phyloP scores from a whole-genome alignment of 2,329 filamentous ascomycete species.

The Aspergillus intermedius region DNA sequence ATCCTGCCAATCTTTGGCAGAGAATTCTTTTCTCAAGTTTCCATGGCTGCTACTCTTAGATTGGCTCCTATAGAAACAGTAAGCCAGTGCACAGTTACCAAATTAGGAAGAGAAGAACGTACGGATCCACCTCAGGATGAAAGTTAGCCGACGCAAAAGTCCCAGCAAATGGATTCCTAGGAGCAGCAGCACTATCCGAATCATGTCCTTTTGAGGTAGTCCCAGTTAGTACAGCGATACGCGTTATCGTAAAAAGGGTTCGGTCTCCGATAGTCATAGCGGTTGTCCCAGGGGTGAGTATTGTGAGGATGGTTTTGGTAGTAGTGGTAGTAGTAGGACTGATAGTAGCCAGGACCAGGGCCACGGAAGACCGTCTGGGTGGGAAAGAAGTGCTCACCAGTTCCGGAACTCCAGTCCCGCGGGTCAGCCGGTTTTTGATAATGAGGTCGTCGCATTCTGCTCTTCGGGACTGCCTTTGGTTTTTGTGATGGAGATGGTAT shows the following conservation, averaged over 20 bases:
- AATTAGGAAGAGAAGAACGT: slow-evolving; percentile 4
- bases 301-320: slow-evolving; percentile 4
- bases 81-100: slow-evolving; percentile 1
- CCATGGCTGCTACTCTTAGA: slow-evolving; percentile 30
- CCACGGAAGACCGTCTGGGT: slow-evolving; percentile 3
- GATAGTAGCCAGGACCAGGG: neutral
- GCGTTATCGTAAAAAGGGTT: slow-evolving; percentile 11
- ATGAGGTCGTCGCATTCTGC: slow-evolving; percentile 24
- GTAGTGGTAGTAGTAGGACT: slow-evolving; percentile 7
- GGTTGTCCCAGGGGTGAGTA: slow-evolving; percentile 4
- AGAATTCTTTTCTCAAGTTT: slow-evolving; percentile 34
- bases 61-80: slow-evolving; percentile 5
- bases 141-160: slow-evolving; percentile 5
- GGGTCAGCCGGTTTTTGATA: slow-evolving; percentile 21
- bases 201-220: slow-evolving; percentile 24
- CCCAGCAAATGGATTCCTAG: slow-evolving; percentile 10
- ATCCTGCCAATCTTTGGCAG: slow-evolving; percentile 36
- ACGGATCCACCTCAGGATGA: neutral
- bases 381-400: slow-evolving; percentile 26
- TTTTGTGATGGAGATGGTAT: slow-evolving; percentile 16
- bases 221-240: slow-evolving; percentile 18
- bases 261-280: slow-evolving; percentile 12
- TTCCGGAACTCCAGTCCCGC: slow-evolving; percentile 17
- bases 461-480: slow-evolving; percentile 38
- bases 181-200: slow-evolving; percentile 24